Base-by-base conservation (phyloP, 2,329 filamentous ascomycete genomes). In the Paraphaeosphaeria sporulosa region DNA sequence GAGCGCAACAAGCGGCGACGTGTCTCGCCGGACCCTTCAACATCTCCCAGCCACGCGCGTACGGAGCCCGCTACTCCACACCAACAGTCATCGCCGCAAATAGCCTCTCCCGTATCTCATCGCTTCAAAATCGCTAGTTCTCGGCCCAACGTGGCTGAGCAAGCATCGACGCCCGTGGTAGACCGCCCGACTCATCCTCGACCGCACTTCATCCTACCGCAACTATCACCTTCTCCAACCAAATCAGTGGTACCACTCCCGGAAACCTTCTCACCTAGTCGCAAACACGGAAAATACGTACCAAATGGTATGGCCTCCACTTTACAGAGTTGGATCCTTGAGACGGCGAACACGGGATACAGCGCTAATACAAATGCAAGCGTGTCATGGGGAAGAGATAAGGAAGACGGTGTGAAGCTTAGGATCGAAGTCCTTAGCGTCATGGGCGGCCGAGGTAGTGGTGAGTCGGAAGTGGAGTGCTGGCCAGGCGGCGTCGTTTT, bases 241-340 rank as follows among this genome's bases (percentile, higher is more conserved):
- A 64, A 65, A 34, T 58, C 64, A 47, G 49, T 62, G 15, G 72
- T 73, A 4, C 82, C 83, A 0, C 72, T 84, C 0, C 84, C 84
- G 0, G 82, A 85, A 43, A 78, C 81, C 42, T 87, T 87, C 70
- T 86, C 84, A 0, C 85, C 85, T 1, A 81, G 82, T 49, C 78
- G 83, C 27, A 80, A 80, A 60, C 80, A 79, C 0, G 78, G 83
- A 62, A 82, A 82, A 64, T 86, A 83, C 62, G 48, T 84, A 0
- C 72, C 80, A 1, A 78, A 79, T 3, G 85, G 84, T 1, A 72
- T 85, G 56, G 85, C 85, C 3, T 76, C 79, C 0, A 81, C 79
- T 50, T 69, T 85, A 32, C 79, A 83, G 51, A 74, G 78, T 17
- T 86, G 84, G 84, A 74, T 87, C 13, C 71, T 86, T 17, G 83